These are phyloP conservation scores for Poa annua DNA, from an alignment of 176 grass and related monocot species.

Conservation along the genomic window DNA sequence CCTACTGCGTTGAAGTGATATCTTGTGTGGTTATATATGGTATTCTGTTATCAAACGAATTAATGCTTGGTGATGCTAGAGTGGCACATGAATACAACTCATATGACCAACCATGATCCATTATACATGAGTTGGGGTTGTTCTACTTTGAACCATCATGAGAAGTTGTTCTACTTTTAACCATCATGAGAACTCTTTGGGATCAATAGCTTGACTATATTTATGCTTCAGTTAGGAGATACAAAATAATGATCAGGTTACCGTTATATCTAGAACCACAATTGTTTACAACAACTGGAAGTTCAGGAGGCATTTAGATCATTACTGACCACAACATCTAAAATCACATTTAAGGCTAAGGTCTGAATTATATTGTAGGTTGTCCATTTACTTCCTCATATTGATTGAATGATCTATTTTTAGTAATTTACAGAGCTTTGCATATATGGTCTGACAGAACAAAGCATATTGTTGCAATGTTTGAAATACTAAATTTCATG, in stretches of 20 bases:
- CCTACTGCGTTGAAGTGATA: neutral
- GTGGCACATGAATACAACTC: neutral
- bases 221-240: conserved; percentile 1
- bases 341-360: neutral
- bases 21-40: neutral
- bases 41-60: neutral
- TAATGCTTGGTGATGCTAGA: conserved; percentile 17
- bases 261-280: neutral
- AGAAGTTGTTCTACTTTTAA: conserved; percentile 9
- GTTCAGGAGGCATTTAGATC: conserved; percentile 19
- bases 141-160: neutral
- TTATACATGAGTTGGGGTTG: neutral
- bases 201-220: conserved; percentile 26
- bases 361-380: neutral
- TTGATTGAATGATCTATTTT: neutral
- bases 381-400: neutral
- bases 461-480: neutral
- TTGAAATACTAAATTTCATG: neutral
- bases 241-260: conserved; percentile 6
- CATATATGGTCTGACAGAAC: neutral
- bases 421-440: neutral
- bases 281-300: neutral
- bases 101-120: conserved; percentile 4
- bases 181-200: conserved; percentile 1
- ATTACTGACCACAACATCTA: neutral